phyloP scores from a whole-genome alignment of 2,329 filamentous ascomycete species.

The Pseudocercospora fuligena region DNA sequence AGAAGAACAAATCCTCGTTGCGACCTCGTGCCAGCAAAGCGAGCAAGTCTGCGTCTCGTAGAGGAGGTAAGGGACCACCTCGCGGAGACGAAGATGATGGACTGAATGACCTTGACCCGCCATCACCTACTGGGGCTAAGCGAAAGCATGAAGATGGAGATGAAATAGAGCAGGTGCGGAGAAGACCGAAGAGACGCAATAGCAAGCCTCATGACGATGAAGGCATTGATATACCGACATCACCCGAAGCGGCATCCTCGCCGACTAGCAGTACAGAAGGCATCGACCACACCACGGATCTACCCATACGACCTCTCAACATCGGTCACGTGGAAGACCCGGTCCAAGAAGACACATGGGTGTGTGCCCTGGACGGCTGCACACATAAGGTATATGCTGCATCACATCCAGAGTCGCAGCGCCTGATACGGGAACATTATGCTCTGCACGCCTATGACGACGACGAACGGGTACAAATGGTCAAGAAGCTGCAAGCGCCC shows the following conservation, averaged over 20 bases:
- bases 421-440: slow-evolving; percentile 65
- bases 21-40: slow-evolving; percentile 40
- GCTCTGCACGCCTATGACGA: slow-evolving; percentile 63
- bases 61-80: slow-evolving; percentile 35
- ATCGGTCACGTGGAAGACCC: slow-evolving; percentile 29
- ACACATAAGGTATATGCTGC: slow-evolving; percentile 66
- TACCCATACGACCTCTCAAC: slow-evolving; percentile 35
- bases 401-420: slow-evolving; percentile 60
- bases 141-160: slow-evolving; percentile 21
- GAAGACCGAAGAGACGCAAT: slow-evolving; percentile 28
- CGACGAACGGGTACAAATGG: slow-evolving; percentile 55
- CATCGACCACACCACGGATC: slow-evolving; percentile 15
- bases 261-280: slow-evolving; percentile 10
- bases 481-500: slow-evolving; percentile 62
- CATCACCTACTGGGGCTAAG: slow-evolving; percentile 27
- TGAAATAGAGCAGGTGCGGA: slow-evolving; percentile 12
- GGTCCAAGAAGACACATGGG: slow-evolving; percentile 62
- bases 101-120: slow-evolving; percentile 22
- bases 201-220: slow-evolving; percentile 38
- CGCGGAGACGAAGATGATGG: slow-evolving; percentile 36
- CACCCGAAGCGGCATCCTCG: slow-evolving; percentile 37
- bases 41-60: slow-evolving; percentile 32
- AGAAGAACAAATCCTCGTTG: slow-evolving; percentile 41
- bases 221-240: slow-evolving; percentile 42
- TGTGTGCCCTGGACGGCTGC: slow-evolving; percentile 68